phyloP scores from a whole-genome alignment of 495 filamentous ascomycete species.

The Aspergillus steynii region DNA sequence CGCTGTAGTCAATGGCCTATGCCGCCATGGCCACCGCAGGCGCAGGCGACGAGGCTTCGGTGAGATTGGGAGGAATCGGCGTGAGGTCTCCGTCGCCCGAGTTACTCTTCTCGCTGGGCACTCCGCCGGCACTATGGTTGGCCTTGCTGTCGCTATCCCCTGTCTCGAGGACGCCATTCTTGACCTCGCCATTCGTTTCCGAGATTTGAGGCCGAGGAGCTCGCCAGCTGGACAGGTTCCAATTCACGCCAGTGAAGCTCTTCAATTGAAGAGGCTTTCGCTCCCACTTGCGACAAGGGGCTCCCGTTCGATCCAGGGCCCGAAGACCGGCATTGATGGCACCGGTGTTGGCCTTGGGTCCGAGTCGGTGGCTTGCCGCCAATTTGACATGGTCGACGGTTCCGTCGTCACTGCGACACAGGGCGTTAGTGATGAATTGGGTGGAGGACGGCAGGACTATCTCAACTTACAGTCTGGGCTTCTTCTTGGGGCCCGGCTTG shows the following conservation, averaged over 20 bases:
- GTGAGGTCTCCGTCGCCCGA: slow-evolving; percentile 54
- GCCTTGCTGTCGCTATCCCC: slow-evolving; percentile 76
- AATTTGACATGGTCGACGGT: slow-evolving; percentile 51
- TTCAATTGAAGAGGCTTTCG: slow-evolving; percentile 80
- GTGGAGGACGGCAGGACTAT: not conserved
- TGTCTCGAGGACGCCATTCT: slow-evolving; percentile 40
- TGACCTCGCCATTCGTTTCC: slow-evolving; percentile 43
- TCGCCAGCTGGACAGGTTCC: slow-evolving; percentile 84
- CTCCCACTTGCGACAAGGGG: slow-evolving; percentile 89
- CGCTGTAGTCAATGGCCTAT: slow-evolving; percentile 16
- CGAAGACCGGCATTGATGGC: slow-evolving; percentile 96
- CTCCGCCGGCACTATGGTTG: slow-evolving; percentile 61
- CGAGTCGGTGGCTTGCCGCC: slow-evolving; percentile 69
- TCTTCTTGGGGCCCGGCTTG: slow-evolving; percentile 95
- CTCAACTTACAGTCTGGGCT: slow-evolving; percentile 79
- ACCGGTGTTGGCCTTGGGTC: slow-evolving; percentile 95
- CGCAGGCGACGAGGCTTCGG: slow-evolving; percentile 47
- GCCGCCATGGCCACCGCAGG: slow-evolving; percentile 47
- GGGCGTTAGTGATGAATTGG: slow-evolving; percentile 19
- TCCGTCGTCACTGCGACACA: slow-evolving; percentile 57
- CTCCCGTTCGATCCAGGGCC: slow-evolving; percentile 85
- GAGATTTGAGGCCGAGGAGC: slow-evolving; percentile 57
- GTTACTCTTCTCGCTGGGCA: slow-evolving; percentile 70
- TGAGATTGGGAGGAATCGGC: slow-evolving; percentile 40
- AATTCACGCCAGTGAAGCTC: slow-evolving; percentile 87